A percentile compares a stretch with the other conserved stretches of the same genome.
These are phyloP conservation scores for Cornus suecica DNA, from an alignment of 148 eudicot genomes.

Conservation along the genomic window DNA sequence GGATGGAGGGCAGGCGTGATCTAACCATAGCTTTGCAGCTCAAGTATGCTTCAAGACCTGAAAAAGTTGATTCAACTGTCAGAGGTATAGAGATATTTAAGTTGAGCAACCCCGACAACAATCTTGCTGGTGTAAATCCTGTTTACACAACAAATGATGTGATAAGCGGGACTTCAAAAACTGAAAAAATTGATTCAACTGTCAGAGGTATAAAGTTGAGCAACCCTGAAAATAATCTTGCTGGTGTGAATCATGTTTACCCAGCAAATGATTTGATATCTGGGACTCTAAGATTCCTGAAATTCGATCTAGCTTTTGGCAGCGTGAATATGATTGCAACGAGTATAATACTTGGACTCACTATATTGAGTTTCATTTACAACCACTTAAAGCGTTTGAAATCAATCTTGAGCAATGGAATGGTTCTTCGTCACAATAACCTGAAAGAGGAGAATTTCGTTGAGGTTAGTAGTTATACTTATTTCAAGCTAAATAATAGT, in stretches of 20 bases:
- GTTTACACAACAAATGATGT: background rate
- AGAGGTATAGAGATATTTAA: constrained; percentile 44
- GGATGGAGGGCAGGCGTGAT: constrained; percentile 10
- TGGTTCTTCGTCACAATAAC: background rate
- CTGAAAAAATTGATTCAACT: background rate
- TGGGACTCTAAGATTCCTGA: background rate
- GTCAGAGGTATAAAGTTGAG: constrained; percentile 43
- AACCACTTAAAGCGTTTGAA: constrained; percentile 11
- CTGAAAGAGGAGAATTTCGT: too few relatives aligned
- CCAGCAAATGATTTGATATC: background rate
- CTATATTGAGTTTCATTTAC: constrained; percentile 14
- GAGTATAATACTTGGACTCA: background rate
- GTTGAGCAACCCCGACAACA: constrained; percentile 32
- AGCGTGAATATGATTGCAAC: constrained; percentile 19
- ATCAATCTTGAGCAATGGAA: background rate
- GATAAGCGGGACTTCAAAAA: background rate
- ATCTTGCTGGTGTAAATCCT: constrained; percentile 38
- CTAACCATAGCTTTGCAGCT: constrained; percentile 13
- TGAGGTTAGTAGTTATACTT: too few relatives aligned
- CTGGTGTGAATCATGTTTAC: constrained; percentile 23
- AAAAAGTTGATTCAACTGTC: constrained; percentile 3
- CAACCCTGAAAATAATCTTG: constrained; percentile 35
- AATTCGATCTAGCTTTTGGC: background rate
- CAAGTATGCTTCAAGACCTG: background rate
- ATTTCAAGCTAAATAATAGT: too few relatives aligned